These are phyloP conservation scores for Pichia sp. DNA, from an alignment of 1,139 yeast species.

Conservation along the genomic window DNA sequence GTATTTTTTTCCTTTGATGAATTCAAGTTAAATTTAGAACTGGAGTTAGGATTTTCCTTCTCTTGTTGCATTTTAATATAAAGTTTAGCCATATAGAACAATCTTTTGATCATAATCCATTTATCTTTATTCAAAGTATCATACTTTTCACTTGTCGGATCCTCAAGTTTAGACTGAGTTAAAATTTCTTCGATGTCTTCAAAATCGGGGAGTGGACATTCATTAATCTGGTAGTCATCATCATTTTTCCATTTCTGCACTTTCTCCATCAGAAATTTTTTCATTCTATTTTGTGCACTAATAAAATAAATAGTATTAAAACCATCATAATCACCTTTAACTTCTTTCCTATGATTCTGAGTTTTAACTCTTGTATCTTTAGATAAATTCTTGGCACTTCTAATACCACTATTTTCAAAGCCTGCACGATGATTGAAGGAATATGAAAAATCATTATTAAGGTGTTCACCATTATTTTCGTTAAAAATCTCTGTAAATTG, in stretches of 20 bases:
- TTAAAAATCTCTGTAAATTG: constrained; percentile 36
- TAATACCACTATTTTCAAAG: constrained; percentile 73
- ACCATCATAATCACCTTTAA: constrained; percentile 60
- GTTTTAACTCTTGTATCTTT: constrained; percentile 74
- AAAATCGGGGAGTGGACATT: constrained; percentile 47
- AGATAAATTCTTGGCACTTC: constrained; percentile 76
- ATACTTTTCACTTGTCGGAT: constrained; percentile 20
- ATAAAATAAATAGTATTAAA: constrained; percentile 31
- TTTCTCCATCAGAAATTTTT: constrained; percentile 34
- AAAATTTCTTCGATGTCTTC: constrained; percentile 52
- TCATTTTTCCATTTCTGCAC: constrained; percentile 39
- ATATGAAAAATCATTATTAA: constrained; percentile 36
- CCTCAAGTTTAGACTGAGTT: constrained; percentile 32
- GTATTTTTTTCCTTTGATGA: constrained; percentile 12
- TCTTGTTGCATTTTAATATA: constrained; percentile 15
- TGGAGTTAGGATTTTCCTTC: constrained; percentile 15
- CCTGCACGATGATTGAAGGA: constrained; percentile 89
- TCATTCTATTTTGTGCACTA: constrained; percentile 46
- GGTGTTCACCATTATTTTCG: constrained; percentile 13
- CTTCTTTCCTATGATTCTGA: constrained; percentile 58
- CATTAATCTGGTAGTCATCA: constrained; percentile 31
- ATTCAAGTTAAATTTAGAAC: not conserved
- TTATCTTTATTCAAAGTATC: constrained; percentile 39
- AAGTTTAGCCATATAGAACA: constrained; percentile 62
- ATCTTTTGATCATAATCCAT: constrained; percentile 63